Conservation (phyloP, 169 alveolate genomes). For the Miamiensis avidus region DNA sequence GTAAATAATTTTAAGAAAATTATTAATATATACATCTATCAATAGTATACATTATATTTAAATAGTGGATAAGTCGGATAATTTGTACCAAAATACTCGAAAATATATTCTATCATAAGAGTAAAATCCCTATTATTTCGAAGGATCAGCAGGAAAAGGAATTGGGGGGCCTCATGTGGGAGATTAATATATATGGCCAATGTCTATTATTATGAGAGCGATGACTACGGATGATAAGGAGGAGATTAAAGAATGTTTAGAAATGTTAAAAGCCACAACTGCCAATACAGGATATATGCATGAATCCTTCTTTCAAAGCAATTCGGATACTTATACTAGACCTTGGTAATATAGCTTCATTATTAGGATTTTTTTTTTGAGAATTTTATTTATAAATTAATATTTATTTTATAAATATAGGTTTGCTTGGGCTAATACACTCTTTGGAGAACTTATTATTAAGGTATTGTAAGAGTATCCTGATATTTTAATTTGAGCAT, state of each 20-base stretch:
- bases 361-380: no score
- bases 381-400: no score
- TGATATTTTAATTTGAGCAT: neutral
- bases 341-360: no score
- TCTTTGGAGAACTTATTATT: constrained; percentile 56
- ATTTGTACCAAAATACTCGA: constrained; percentile 59
- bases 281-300: constrained; percentile 57
- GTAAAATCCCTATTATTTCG: constrained; percentile 58
- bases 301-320: constrained; percentile 58
- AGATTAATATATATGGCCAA: constrained; percentile 64
- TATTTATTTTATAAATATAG: no score
- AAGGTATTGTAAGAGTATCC: constrained; percentile 11
- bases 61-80: constrained; percentile 50
- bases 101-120: constrained; percentile 43
- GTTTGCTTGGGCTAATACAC: constrained; percentile 75
- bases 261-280: constrained; percentile 53
- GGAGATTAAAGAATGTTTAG: constrained; percentile 57
- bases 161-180: constrained; percentile 63
- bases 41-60: no score
- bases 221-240: constrained; percentile 52
- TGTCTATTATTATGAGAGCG: constrained; percentile 62
- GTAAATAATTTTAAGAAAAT: no score
- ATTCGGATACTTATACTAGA: constrained; percentile 55
- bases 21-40: no score
- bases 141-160: constrained; percentile 61